Base-by-base conservation (phyloP, 345 rosid species). In the Eucalyptus albens region DNA sequence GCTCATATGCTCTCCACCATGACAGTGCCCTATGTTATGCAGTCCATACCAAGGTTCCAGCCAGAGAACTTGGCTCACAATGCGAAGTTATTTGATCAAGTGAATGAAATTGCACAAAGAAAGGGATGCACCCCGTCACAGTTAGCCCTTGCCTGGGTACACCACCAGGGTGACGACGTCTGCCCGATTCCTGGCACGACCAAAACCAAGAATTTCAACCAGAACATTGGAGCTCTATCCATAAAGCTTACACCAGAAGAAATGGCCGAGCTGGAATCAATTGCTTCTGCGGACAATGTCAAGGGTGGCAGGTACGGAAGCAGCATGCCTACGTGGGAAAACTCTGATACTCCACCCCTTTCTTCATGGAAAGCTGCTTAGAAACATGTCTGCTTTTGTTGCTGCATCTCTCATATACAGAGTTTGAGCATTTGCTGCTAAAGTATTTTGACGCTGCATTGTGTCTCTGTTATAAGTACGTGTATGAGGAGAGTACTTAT, bases 201-300 rank as follows among this genome's bases (percentile, higher is more conserved):
- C 86, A 88, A 88, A 33, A 51, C 40, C 11, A 53, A 88, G 47
- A 88, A 88, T 45, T 81, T 92, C 40, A 45, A 90, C 50, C 89
- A 90, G 50, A 92, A 92, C 86, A 59, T 90, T 53, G 86, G 87
- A 86, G 92, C 93, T 62, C 89, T 95, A 88, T 93, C 94, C 2
- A 92, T 96, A 67, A 95, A 95, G 87, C 93, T 96, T 44, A 88
- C 96, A 53, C 91, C 88, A 1, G 95, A 95, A 89, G 97, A 96
- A 87, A 94, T 94, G 93, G 90, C 92, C 40, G 94, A 96, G 90
- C 94, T 95, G 2, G 97, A 96, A 90, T 87, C 90, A 50, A 94
- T 94, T 85, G 95, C 93, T 49, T 89, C 91, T n/a, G 91, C 93
- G 1, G 93, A 90, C 62, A 89, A 86, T 4, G 93, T 94, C 50